Base-by-base conservation (phyloP, 1,284 basidiomycete species). In the Pyrrhoderma lamaoense region DNA sequence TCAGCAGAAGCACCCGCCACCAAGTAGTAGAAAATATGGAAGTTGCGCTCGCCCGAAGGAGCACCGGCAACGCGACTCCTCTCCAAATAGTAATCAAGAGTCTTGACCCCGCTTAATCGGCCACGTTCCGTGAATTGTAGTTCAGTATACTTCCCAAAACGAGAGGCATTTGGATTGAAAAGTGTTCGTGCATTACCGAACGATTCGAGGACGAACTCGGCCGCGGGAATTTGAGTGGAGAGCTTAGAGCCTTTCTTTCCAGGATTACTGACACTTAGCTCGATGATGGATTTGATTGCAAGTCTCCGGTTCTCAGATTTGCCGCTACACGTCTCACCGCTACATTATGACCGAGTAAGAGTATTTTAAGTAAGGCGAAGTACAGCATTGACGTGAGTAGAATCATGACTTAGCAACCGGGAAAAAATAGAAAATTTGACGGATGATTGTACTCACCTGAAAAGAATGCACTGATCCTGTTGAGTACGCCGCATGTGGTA, bases 11-110 rank as follows among this genome's bases (percentile, higher is more conserved):
- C 91, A 38, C 95, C 95, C 1, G 92, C 85, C 51, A 93, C 80
- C 60, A 98, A 80, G 67, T 96, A 94, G 67, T 97, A 95, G 68
- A 98, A 96, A 44, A 95, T 89, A 67, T 98, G 93, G 67, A 98
- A 99, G 61, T 95, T 97, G 22, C 93, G 81, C 67, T 96, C 92
- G 50, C 91, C 91, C 0, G 80, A 86, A 2, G 85, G 85, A 0
- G 85, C 80, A 38, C 82, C 80, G 3, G 87, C 77, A 16, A 95
- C 89, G 14, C 91, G 80, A 54, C 85, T 87, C 42, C 89, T 79
- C 67, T 99, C 93, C 52, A 99, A 79, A 70, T 95, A 97, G 71
- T 99, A 99, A 63, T 98, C 93, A 58, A 98, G 83, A 0, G 91
- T 95, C 69, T 98, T 99, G 64, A 93, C 73, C 58, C 96, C 95